phyloP scores from a whole-genome alignment of 1,139 yeast species.

The Candida labiduridarum region DNA sequence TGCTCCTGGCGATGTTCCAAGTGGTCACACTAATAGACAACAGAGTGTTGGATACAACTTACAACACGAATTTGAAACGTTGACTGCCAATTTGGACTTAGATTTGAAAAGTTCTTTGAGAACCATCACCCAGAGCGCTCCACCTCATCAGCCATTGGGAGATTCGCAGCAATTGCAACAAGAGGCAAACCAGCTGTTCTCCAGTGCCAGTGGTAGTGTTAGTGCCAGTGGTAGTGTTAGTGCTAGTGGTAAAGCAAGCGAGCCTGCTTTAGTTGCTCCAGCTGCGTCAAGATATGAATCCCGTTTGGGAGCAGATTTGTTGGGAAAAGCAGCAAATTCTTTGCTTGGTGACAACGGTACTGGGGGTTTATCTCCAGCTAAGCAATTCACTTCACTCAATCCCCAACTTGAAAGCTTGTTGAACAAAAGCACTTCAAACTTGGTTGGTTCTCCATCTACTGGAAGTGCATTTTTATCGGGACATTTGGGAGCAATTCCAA shows the following conservation, averaged over 20 bases:
- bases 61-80: constrained; percentile 50
- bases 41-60: constrained; percentile 48
- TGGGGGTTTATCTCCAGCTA: constrained; percentile 24
- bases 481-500: constrained; percentile 33
- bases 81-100: constrained; percentile 50
- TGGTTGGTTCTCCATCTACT: constrained; percentile 14
- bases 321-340: constrained; percentile 14
- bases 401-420: constrained; percentile 14
- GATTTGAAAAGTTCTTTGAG: constrained; percentile 30
- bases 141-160: constrained; percentile 3
- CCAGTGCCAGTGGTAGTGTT: background rate
- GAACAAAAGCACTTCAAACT: constrained; percentile 11
- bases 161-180: constrained; percentile 5
- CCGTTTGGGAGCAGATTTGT: constrained; percentile 9
- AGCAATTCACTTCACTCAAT: constrained; percentile 13
- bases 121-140: constrained; percentile 6
- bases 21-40: constrained; percentile 32
- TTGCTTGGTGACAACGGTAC: constrained; percentile 22
- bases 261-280: constrained; percentile 15
- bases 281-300: constrained; percentile 15
- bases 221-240: too few relatives aligned
- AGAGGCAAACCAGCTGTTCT: constrained; percentile 2
- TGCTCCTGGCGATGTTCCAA: background rate
- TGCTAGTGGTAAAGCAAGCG: background rate
- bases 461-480: constrained; percentile 16